Evolutionary conservation across 179 eudicot genomes (phyloP), one percentile per base, ranked within the genome.

Genomic region (Corrigiola litoralis): DNA sequence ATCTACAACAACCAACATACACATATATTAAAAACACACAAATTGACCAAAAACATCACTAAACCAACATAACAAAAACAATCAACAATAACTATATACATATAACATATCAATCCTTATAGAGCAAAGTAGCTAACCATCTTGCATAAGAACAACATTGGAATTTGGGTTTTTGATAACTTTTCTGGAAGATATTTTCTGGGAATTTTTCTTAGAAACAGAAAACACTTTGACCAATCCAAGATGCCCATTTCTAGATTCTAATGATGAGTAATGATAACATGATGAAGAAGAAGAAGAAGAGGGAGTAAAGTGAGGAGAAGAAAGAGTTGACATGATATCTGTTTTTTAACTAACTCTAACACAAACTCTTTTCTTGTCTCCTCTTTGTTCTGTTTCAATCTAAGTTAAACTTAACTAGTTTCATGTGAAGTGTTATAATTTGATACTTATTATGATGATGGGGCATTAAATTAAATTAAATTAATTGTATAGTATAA

Each of bases 281-380:
- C 75, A 52, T 17, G 72, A 73, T 36, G 66, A 67, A 18, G 63
- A 58, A 55, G 64, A 72, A 49, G 70, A 72, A 29, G 70, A 71
- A 16, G 75, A 47, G 58, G 73, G 18, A 34, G 69, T 45, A 49
- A 58, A 69, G 37, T 69, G 75, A 49, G 84, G 61, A 18, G 87
- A 75, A 67, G 80, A 73, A 62, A 86, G 57, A 63, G 79, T 70
- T 56, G 91, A 74, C 95, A 88, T 85, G n/a, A n/a, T n/a, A n/a
- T 13, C 27, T 9, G 55, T 16, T 40, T 50, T 5, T 49, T 27
- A 4, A 23, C 61, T 24, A 20, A 4, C 21, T n/a, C 24, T 16
- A 10, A 3, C 16, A 14, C 8, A 12, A 44, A 8, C 17, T 21
- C 24, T 32, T 21, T 65, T 12, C 36, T 12, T 10, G 4, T 21